Conservation (phyloP, 805 yeast genomes). For the Saccharomycopsis sp. region DNA sequence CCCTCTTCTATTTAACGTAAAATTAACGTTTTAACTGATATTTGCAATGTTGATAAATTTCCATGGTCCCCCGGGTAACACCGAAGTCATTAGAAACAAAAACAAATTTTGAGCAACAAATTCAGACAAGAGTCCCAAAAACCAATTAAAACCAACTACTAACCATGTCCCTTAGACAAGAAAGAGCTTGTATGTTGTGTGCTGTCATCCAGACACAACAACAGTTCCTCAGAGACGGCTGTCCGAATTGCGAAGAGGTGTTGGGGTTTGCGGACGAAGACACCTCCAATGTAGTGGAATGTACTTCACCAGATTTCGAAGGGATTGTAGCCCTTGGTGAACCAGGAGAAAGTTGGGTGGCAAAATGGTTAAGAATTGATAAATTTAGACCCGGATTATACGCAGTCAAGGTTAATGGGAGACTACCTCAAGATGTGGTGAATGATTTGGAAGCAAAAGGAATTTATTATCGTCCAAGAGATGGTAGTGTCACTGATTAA, state of each 20-base stretch:
- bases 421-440: slow-evolving; percentile 77
- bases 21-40: no score
- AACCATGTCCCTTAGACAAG: slow-evolving; percentile 24
- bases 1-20: no score
- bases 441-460: slow-evolving; percentile 63
- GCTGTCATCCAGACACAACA: slow-evolving; percentile 79
- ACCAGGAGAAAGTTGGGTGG: slow-evolving; percentile 87
- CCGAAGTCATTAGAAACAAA: no score
- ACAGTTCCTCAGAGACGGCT: slow-evolving; percentile 74
- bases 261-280: slow-evolving; percentile 69
- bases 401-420: slow-evolving; percentile 89
- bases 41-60: no score
- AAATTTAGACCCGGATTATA: slow-evolving; percentile 82
- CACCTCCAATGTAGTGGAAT: slow-evolving; percentile 75
- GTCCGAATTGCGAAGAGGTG: slow-evolving; percentile 93
- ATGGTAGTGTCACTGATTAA: slow-evolving; percentile 70
- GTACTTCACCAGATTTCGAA: slow-evolving; percentile 94
- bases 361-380: slow-evolving; percentile 89
- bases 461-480: slow-evolving; percentile 87
- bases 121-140: no score
- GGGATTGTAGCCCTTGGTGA: slow-evolving; percentile 88
- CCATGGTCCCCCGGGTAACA: no score
- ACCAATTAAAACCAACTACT: no score
- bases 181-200: slow-evolving; percentile 96
- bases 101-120: no score